Conservation (phyloP, 805 yeast genomes). For the Wickerhamomyces ciferrii region DNA sequence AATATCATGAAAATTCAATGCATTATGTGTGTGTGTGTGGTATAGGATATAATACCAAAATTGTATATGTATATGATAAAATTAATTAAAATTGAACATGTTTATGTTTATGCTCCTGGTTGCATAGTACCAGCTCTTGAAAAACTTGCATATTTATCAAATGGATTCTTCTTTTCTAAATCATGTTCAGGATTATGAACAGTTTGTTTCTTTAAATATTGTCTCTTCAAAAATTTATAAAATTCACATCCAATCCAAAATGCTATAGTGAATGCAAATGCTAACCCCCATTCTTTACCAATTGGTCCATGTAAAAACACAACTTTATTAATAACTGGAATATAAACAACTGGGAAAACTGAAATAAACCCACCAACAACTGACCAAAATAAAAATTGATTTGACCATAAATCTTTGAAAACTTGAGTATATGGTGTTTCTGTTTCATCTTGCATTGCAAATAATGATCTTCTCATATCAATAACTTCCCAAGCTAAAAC, state of each 20-base stretch:
- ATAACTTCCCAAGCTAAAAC: constrained; percentile 82
- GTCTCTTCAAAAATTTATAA: constrained; percentile 65
- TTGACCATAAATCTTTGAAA: constrained; percentile 61
- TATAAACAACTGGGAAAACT: constrained; percentile 78
- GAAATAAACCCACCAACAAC: constrained; percentile 62
- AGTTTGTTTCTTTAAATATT: constrained; percentile 35
- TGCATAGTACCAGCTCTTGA: constrained; percentile 44
- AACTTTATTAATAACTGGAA: constrained; percentile 77
- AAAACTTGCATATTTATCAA: constrained; percentile 55
- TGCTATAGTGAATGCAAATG: constrained; percentile 51
- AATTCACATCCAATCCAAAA: constrained; percentile 59
- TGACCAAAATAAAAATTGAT: constrained; percentile 80
- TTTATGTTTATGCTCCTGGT: background rate
- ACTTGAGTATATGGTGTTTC: constrained; percentile 57
- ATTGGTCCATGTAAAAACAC: constrained; percentile 73
- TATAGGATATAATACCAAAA: too few relatives aligned
- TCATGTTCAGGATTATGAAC: constrained; percentile 60
- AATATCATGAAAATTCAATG: background rate
- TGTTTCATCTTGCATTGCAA: constrained; percentile 63
- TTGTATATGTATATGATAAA: too few relatives aligned
- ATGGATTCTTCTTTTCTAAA: constrained; percentile 57
- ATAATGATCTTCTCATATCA: constrained; percentile 64
- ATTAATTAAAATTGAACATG: background rate
- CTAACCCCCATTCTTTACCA: constrained; percentile 77
- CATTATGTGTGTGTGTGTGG: too few relatives aligned